A percentile compares a stretch with the other conserved stretches of the same genome.
These are phyloP conservation scores for Elsinoe perseae DNA, from an alignment of 2,329 filamentous ascomycete species.

Conservation along the genomic window DNA sequence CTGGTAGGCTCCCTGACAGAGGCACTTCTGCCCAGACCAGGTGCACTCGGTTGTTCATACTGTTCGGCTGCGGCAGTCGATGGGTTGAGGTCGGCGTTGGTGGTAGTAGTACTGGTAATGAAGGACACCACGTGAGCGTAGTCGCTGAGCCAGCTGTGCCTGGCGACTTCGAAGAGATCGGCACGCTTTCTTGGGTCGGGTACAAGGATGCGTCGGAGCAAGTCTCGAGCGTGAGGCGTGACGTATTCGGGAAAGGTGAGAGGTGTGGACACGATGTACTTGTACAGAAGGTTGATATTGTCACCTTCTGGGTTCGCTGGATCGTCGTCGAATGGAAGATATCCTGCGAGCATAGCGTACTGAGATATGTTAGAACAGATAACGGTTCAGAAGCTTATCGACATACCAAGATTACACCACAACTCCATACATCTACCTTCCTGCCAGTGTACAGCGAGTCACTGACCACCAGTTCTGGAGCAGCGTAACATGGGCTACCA, in stretches of 20 bases:
- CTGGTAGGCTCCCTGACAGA: slow-evolving; percentile 86
- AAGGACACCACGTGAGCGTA: slow-evolving; percentile 95
- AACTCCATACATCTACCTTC: slow-evolving; percentile 99
- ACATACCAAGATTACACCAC: slow-evolving; percentile 92
- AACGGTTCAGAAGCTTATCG: slow-evolving; percentile 4
- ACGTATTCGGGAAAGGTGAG: slow-evolving; percentile 98
- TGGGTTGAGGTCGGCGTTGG: slow-evolving; percentile 74
- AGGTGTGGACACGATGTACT: slow-evolving; percentile 96
- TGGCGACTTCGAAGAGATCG: slow-evolving; percentile 91
- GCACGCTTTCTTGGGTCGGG: slow-evolving; percentile 91
- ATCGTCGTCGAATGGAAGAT: slow-evolving; percentile 95
- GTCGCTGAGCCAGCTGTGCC: slow-evolving; percentile 96
- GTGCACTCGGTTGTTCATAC: slow-evolving; percentile 27
- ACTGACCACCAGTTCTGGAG: slow-evolving; percentile 92
- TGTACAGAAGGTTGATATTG: slow-evolving; percentile 98
- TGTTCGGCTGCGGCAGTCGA: slow-evolving; percentile 53
- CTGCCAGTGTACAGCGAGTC: slow-evolving; percentile 94
- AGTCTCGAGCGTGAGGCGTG: slow-evolving; percentile 87
- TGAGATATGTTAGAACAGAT: slow-evolving; percentile 34
- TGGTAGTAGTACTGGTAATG: slow-evolving; percentile 92
- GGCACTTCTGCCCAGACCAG: slow-evolving; percentile 69
- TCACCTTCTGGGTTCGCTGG: slow-evolving; percentile 97
- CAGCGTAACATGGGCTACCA: slow-evolving; percentile 94
- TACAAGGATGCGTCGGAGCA: slow-evolving; percentile 86
- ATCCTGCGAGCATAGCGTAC: slow-evolving; percentile 98